Evolutionary conservation across 1,284 basidiomycete species (phyloP).

Genomic region (Cerrena zonata): DNA sequence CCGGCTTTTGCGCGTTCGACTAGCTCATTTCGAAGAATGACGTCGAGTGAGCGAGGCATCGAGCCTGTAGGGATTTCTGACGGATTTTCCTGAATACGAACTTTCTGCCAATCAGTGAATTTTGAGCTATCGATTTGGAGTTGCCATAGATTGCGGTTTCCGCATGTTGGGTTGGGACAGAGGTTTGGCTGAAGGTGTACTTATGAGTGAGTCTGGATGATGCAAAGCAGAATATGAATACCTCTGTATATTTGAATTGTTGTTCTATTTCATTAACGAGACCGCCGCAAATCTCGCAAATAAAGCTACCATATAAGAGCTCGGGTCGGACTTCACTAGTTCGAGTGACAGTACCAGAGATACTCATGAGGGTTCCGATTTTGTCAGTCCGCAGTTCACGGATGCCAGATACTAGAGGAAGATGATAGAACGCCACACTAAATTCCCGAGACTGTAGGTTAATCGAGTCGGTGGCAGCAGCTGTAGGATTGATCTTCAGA

Average conservation of each 20-base stretch:
- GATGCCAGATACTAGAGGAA: slow-evolving; percentile 92
- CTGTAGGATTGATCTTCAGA: slow-evolving; percentile 83
- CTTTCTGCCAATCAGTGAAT: slow-evolving; percentile 99
- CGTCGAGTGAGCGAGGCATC: slow-evolving; percentile 95
- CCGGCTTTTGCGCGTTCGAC: slow-evolving; percentile 98
- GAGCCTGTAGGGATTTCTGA: slow-evolving; percentile 98
- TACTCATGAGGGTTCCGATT: slow-evolving; percentile 88
- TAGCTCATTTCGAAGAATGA: slow-evolving; percentile 90
- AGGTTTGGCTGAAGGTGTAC: slow-evolving; percentile 65
- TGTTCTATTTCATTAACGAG: slow-evolving; percentile 94
- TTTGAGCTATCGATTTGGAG: slow-evolving; percentile 94
- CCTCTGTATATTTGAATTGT: slow-evolving; percentile 99
- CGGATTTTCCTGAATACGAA: slow-evolving; percentile 97
- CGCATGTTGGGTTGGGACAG: slow-evolving; percentile 90
- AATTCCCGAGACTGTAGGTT: slow-evolving; percentile 91
- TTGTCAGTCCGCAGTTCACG: slow-evolving; percentile 90
- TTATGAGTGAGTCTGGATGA: slow-evolving; percentile 8
- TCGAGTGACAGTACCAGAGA: slow-evolving; percentile 93
- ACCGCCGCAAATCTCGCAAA: slow-evolving; percentile 84
- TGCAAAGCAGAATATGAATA: slow-evolving; percentile 25
- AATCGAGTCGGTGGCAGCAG: slow-evolving; percentile 73
- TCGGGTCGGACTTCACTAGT: slow-evolving; percentile 98
- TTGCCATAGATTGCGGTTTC: slow-evolving; percentile 87
- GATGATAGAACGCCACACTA: slow-evolving; percentile 89
- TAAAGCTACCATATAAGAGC: slow-evolving; percentile 88